Evolutionary conservation across 306 rosid genomes (phyloP), one percentile per base, ranked within the genome.

Genomic region (Begonia masoniana): DNA sequence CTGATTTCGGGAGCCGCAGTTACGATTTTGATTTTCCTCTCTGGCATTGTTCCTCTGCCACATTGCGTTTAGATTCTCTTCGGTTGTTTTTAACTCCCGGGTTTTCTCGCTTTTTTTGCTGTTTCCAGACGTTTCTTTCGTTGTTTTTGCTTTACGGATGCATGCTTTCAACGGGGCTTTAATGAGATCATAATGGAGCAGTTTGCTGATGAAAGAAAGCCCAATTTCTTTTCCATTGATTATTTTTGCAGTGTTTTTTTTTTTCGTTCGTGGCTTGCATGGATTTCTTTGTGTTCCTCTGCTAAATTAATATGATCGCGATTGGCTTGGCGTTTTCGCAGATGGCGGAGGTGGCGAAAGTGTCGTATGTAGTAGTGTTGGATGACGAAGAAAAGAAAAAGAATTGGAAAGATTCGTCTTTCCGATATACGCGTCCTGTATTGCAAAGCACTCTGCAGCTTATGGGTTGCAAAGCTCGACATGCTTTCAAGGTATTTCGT

Each of bases 381-480:
- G 99, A 83, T 10, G 85, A 74, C 17, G 73, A 49, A 47, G 82
- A 60, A 1, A 70, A 68, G 68, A 55, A 62, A 63, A 68, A 69
- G 46, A 69, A 77, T 10, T 78, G 72, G 10, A 78, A 78, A 41
- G 81, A 75, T 50, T 86, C 99, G 1, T 91, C 96, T 1, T 91
- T 83, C 50, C 73, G 94, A 0, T 86, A 91, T 56, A 70, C 99
- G 66, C 94, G 96, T 12, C 55, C 96, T 7, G 84, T 91, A 65
- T 70, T 91, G 45, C 99, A 85, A 62, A 91, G 84, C 52, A 86
- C 86, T 45, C 76, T 91, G 21, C 99, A 91, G 58, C 92, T 91
- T n/a, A 91, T 91, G 74, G 99, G 99, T 56, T 91, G 99, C 67
- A 91, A 86, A 56, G 86, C 96, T 6, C 77, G 99, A 6, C 99